These are phyloP conservation scores for Thelonectria rubi DNA, from an alignment of 2,329 filamentous ascomycete species.

Conservation along the genomic window DNA sequence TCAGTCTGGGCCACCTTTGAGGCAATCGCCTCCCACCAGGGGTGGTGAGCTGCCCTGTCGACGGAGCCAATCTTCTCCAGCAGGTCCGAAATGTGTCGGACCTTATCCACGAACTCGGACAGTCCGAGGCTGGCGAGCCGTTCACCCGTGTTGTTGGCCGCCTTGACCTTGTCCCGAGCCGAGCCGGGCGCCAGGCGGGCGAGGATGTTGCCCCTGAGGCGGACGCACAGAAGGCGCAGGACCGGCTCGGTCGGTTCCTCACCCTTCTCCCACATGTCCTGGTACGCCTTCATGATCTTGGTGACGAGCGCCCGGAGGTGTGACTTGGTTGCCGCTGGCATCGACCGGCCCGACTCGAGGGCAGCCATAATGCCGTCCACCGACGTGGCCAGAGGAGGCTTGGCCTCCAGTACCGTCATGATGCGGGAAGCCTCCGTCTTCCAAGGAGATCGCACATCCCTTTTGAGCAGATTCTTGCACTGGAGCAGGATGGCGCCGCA, in stretches of 20 bases:
- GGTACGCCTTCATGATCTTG: conserved; percentile 62
- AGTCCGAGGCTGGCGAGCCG: conserved; percentile 74
- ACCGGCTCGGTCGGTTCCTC: conserved; percentile 63
- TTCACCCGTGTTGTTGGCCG: conserved; percentile 74
- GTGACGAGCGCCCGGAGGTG: conserved; percentile 67
- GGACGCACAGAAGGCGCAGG: conserved; percentile 72
- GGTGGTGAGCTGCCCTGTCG: conserved; percentile 72
- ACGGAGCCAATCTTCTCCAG: conserved; percentile 71
- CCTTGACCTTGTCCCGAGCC: conserved; percentile 75
- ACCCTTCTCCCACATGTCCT: conserved; percentile 53
- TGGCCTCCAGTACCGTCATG: conserved; percentile 71
- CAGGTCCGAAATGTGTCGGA: conserved; percentile 75
- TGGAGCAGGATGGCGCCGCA: conserved; percentile 79
- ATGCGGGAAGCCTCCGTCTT: conserved; percentile 78
- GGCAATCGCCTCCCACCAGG: conserved; percentile 76
- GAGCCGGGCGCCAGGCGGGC: conserved; percentile 71
- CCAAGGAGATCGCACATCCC: conserved; percentile 81
- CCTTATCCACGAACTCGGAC: conserved; percentile 76
- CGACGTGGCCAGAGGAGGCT: conserved; percentile 60
- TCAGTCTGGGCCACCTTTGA: conserved; percentile 61
- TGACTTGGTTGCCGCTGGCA: conserved; percentile 69
- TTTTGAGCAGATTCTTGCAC: conserved; percentile 83
- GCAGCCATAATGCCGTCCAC: conserved; percentile 70
- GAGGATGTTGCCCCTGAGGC: conserved; percentile 73
- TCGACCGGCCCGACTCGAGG: conserved; percentile 69